Evolutionary conservation across 208 protist genomes (phyloP), one percentile per base, ranked within the genome.

Genomic region (Herpetomonas tarakana): DNA sequence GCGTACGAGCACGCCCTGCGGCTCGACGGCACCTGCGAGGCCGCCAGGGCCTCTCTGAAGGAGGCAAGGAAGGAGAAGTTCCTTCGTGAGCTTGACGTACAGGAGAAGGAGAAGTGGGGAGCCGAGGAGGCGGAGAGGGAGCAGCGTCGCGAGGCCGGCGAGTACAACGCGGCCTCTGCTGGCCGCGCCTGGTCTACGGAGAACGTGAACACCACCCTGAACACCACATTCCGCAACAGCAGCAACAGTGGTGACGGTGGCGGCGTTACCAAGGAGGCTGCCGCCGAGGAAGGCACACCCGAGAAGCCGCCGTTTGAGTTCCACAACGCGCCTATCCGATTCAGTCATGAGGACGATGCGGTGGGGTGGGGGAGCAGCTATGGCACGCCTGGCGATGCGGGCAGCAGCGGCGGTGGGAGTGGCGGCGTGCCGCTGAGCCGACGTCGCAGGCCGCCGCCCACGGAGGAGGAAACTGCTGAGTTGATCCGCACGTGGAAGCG

Each of bases 1-100:
- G 76, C 81, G 0, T 97, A 96, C 50, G 60, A 80, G 16, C 54
- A 72, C 26, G 84, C 83, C 2, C 52, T 93, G 35, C 56, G 65
- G 44, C 57, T 88, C 2, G 62, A 93, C 53, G 70, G 82, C 24
- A 59, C 41, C 21, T 88, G 90, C 35, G 52, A 49, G 25, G 58
- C 71, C 16, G 81, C 83, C 0, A 27, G 27, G 47, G 51, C 58
- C 1, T 84, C 81, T 0, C 69, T 88, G 12, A 57, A 71, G 12
- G 67, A 76, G 25, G 24, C 77, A 18, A 49, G 74, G 55, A 80
- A 70, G 30, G 65, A 83, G 60, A 19, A 78, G 39, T 74, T 76
- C 46, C 52, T 76, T 11, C 62, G 63, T 18, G 64, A 63, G 0
- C 59, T 74, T 7, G 68, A 75, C 30, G 49, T 52, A n/a, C 60